Base-by-base conservation (phyloP, 2,329 filamentous ascomycete species). In the Fusarium ambrosium region DNA sequence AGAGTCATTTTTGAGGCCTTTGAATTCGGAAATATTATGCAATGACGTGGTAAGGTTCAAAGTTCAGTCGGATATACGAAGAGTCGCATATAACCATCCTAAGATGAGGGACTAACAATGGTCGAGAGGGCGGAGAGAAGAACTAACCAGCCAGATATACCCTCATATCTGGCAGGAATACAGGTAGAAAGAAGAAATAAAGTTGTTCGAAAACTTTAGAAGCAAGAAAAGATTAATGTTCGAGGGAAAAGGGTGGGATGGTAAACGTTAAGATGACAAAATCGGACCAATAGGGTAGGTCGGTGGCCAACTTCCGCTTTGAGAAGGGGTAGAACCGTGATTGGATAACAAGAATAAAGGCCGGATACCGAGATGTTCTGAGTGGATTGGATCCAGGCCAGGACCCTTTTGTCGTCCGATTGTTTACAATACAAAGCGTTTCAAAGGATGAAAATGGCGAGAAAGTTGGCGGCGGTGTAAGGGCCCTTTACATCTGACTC, bases 251-350 rank as follows among this genome's bases (percentile, higher is more conserved):
- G 39, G 43, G 69, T 77, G 64, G 64, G 62, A 62, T 63, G 59
- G 53, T 59, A 11, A 39, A 64, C 20, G 36, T 65, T 73, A 59
- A 70, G 61, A 41, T 64, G 62, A 63, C 63, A 64, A 64, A 62
- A 72, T 20, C 22, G 22, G 29, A 64, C 66, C 65, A 74, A 74
- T 78, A 66, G 65, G 64, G 29, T 68, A 68, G 55, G 41, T 56
- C 58, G 65, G 53, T 62, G 68, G 27, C 69, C 66, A 67, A 68
- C 71, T 70, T 65, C 63, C 69, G 39, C 45, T 62, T 77, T 68
- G 59, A 62, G 43, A 65, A 64, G 70, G 74, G 72, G 67, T 69
- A 69, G 68, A 78, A 29, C 45, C 58, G 60, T 45, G 63, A 69
- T 70, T 77, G 72, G 66, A 58, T 65, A 61, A 68, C 58, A 8